These are phyloP conservation scores for Rhododendron kiyosumense DNA, from an alignment of 148 eudicot genomes.

Conservation along the genomic window DNA sequence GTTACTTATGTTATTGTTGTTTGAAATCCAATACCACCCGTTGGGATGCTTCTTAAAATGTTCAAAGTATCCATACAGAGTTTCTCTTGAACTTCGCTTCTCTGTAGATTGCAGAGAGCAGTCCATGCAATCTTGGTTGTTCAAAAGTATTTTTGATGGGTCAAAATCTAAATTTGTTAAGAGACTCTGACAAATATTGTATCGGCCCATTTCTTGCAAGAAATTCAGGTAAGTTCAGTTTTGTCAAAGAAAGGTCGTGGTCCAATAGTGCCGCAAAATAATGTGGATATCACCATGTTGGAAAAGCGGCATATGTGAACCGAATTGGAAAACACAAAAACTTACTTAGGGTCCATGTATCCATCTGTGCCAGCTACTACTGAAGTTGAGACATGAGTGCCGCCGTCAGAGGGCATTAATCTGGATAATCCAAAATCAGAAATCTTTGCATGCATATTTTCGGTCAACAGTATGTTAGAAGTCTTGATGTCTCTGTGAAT, in stretches of 20 bases:
- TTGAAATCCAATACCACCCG: background rate
- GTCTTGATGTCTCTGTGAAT: slow-evolving; percentile 13
- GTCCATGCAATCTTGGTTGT: too few relatives aligned
- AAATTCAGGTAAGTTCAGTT: background rate
- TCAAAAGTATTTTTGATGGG: too few relatives aligned
- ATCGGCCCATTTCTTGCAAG: background rate
- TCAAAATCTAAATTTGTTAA: too few relatives aligned
- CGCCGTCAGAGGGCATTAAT: background rate
- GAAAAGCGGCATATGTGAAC: background rate
- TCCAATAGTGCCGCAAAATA: background rate
- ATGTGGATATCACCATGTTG: background rate
- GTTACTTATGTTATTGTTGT: background rate
- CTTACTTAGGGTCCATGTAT: slow-evolving; percentile 7
- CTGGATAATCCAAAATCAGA: slow-evolving; percentile 3
- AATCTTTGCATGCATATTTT: background rate
- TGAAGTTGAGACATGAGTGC: background rate
- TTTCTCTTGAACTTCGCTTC: background rate
- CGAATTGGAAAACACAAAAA: background rate
- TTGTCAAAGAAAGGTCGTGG: background rate
- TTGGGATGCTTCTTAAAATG: background rate
- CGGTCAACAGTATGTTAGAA: background rate
- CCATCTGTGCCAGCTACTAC: background rate
- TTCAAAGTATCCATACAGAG: background rate
- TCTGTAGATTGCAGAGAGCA: too few relatives aligned
- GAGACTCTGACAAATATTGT: background rate